A percentile compares a stretch with the other conserved stretches of the same genome.
Conservation (phyloP, 352 stramenopile species). For the Paralagenidium karlingii region DNA sequence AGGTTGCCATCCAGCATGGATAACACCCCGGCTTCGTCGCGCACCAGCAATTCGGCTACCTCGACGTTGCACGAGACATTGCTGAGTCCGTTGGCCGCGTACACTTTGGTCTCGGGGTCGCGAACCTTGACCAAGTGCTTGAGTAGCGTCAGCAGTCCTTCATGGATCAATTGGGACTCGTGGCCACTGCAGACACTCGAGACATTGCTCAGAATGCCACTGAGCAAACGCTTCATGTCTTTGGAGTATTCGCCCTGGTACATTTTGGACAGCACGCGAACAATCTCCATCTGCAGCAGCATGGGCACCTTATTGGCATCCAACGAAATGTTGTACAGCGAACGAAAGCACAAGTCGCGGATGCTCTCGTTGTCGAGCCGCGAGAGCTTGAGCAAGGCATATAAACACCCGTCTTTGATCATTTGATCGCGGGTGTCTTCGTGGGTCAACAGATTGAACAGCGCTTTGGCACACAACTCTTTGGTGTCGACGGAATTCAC, state of each 20-base stretch:
- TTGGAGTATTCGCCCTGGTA: constrained; percentile 59
- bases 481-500: constrained; percentile 78
- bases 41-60: constrained; percentile 36
- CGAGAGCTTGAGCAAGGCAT: constrained; percentile 76
- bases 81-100: constrained; percentile 71
- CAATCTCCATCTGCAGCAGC: constrained; percentile 73
- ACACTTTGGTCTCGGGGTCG: constrained; percentile 72
- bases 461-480: constrained; percentile 61
- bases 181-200: constrained; percentile 14
- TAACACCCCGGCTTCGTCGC: constrained; percentile 55
- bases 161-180: constrained; percentile 39
- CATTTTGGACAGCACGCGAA: constrained; percentile 60
- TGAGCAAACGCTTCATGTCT: constrained; percentile 66
- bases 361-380: constrained; percentile 59
- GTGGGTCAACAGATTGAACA: constrained; percentile 81
- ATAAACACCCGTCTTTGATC: constrained; percentile 64
- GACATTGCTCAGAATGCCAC: constrained; percentile 67
- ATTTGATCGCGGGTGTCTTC: constrained; percentile 62
- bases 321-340: constrained; percentile 71
- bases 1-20: constrained; percentile 48
- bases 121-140: constrained; percentile 61
- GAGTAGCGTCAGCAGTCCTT: constrained; percentile 48
- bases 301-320: constrained; percentile 22
- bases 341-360: constrained; percentile 48
- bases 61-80: constrained; percentile 48